Evolutionary conservation across 2,329 filamentous ascomycete genomes (phyloP).

Genomic region (Calonectria pseudoreteaudii): DNA sequence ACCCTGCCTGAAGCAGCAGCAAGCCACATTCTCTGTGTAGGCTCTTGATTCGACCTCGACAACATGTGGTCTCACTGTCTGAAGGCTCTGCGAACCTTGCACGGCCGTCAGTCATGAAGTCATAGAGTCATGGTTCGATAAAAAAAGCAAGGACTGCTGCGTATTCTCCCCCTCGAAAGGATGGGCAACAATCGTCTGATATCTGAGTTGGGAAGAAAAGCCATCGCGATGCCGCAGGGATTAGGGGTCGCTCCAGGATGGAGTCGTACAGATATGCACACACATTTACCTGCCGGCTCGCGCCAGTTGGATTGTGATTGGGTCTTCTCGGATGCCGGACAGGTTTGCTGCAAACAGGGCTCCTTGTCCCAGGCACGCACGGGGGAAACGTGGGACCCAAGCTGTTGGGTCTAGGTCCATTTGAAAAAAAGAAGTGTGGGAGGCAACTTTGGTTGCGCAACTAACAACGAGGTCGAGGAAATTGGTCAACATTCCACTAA

Average conservation of each 20-base stretch:
- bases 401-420: conserved; percentile 30
- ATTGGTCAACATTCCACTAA: conserved; percentile 40
- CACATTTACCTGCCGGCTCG: conserved; percentile 18
- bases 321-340: conserved; percentile 17
- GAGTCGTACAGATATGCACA: not conserved
- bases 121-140: conserved; percentile 22
- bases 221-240: conserved; percentile 14
- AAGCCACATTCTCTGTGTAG: conserved; percentile 21
- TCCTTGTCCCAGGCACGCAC: conserved; percentile 15
- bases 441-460: conserved; percentile 27
- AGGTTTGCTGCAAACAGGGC: conserved; percentile 16
- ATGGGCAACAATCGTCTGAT: not conserved
- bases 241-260: conserved; percentile 11
- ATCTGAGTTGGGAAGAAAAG: conserved; percentile 3
- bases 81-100: conserved; percentile 6
- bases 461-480: conserved; percentile 23
- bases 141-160: conserved; percentile 18
- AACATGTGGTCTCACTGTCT: conserved; percentile 24
- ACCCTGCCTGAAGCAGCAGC: conserved; percentile 6
- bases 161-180: not conserved
- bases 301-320: conserved; percentile 10
- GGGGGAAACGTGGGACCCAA: conserved; percentile 26
- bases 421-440: conserved; percentile 19
- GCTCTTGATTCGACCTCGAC: conserved; percentile 26
- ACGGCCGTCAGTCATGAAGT: conserved; percentile 2